phyloP scores from a whole-genome alignment of 1,284 basidiomycete species.

The Malassezia psittaci region DNA sequence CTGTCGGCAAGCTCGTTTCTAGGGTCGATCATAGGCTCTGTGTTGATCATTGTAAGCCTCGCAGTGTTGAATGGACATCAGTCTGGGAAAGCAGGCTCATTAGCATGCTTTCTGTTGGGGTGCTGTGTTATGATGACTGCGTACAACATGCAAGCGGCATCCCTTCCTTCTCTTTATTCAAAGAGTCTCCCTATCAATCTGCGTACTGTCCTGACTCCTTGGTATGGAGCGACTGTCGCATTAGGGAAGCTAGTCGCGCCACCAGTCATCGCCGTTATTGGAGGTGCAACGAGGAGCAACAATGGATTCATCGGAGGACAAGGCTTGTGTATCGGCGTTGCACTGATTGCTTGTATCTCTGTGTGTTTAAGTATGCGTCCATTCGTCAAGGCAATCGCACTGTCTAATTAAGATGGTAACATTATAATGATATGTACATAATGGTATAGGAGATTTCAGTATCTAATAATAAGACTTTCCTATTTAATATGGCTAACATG shows the following conservation, averaged over 20 bases:
- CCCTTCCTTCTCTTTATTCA: background rate
- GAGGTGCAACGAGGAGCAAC: too few relatives aligned
- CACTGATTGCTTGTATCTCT: too few relatives aligned
- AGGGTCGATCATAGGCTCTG: background rate
- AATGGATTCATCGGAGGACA: too few relatives aligned
- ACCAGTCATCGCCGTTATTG: background rate
- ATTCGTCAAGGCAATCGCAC: too few relatives aligned
- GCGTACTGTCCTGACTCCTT: background rate
- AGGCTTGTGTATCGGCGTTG: too few relatives aligned
- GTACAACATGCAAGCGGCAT: constrained; percentile 1
- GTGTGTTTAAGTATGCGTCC: too few relatives aligned
- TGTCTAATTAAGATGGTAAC: too few relatives aligned
- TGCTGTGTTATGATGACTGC: background rate
- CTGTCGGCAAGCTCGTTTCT: background rate
- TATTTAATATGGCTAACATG: too few relatives aligned
- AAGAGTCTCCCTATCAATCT: background rate
- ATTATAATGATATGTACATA: too few relatives aligned
- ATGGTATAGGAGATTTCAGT: too few relatives aligned
- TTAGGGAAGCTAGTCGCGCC: background rate
- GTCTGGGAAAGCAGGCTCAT: background rate
- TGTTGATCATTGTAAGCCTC: background rate
- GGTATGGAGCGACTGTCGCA: background rate
- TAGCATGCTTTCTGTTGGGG: background rate
- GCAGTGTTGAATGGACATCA: background rate
- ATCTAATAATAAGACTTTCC: too few relatives aligned